Evolutionary conservation across 768 basidiomycete genomes (phyloP).

Genomic region (Coprinellus aureogranulatus): DNA sequence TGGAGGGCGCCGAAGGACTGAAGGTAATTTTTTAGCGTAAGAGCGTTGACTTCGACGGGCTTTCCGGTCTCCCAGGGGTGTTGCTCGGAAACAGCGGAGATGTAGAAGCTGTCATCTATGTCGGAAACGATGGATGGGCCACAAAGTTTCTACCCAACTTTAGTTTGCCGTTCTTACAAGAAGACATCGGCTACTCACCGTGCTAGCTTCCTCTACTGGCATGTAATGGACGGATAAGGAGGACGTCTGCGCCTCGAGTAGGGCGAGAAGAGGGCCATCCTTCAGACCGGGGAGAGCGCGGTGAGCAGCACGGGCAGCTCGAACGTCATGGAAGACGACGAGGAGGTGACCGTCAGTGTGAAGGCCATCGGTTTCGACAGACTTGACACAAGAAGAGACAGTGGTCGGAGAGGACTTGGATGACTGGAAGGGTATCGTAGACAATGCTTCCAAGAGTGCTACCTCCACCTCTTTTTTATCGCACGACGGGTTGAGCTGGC

Average conservation of each 20-base stretch:
- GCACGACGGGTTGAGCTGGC: not conserved
- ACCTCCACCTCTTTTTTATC: not conserved
- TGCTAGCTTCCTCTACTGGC: conserved; percentile 39
- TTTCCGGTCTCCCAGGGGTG: not conserved
- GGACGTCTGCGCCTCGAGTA: not conserved
- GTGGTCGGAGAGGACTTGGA: not conserved
- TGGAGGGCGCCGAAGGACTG: conserved; percentile 35
- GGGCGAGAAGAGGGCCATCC: not conserved
- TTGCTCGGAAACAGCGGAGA: conserved; percentile 39
- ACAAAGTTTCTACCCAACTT: conserved; percentile 47
- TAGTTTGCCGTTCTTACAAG: conserved; percentile 10
- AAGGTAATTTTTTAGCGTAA: conserved; percentile 30
- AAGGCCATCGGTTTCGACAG: not conserved
- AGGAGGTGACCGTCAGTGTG: not conserved
- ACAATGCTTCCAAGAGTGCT: not conserved
- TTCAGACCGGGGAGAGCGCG: not conserved
- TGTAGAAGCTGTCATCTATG: conserved; percentile 50
- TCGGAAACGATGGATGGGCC: conserved; percentile 48
- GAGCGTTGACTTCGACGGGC: conserved; percentile 17
- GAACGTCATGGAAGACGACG: not conserved
- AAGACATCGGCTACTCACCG: conserved; percentile 31
- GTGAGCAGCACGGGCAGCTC: not conserved
- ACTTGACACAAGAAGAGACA: not conserved
- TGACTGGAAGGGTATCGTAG: not conserved
- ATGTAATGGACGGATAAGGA: not conserved